phyloP scores from a whole-genome alignment of 768 basidiomycete genomes.

The Panus rudis region DNA sequence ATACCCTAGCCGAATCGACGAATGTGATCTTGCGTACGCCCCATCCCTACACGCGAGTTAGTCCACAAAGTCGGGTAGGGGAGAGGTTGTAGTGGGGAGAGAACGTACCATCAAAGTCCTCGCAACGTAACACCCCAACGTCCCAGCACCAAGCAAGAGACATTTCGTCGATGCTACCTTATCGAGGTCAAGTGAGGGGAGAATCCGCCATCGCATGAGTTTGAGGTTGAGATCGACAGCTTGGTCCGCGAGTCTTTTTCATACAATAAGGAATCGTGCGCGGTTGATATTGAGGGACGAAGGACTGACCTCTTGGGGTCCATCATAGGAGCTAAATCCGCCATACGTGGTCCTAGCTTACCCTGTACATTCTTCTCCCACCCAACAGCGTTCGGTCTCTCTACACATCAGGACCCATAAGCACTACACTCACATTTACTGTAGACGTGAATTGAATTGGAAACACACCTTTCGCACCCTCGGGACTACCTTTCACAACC shows the following conservation, averaged over 20 bases:
- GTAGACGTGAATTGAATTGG: neutral
- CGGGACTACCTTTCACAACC: constrained; percentile 31
- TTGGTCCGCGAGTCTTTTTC: constrained; percentile 77
- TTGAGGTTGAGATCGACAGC: constrained; percentile 98
- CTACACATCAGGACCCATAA: constrained; percentile 17
- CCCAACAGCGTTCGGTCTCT: constrained; percentile 64
- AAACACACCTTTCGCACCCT: constrained; percentile 11
- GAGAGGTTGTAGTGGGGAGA: neutral
- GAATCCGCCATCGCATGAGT: constrained; percentile 95
- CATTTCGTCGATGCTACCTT: constrained; percentile 76
- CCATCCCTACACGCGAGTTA: constrained; percentile 70
- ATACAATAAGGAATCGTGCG: neutral
- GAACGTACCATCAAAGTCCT: constrained; percentile 76
- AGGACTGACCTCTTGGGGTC: constrained; percentile 66
- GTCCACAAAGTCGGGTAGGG: neutral
- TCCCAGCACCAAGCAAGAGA: constrained; percentile 89
- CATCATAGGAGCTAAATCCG: constrained; percentile 95
- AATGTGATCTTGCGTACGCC: constrained; percentile 91
- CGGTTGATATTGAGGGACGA: neutral
- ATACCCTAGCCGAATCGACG: constrained; percentile 85
- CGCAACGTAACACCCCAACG: constrained; percentile 94
- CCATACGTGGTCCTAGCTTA: constrained; percentile 79
- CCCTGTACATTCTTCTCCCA: constrained; percentile 94
- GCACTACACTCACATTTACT: neutral
- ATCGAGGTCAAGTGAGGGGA: constrained; percentile 84